Evolutionary conservation across 2,329 filamentous ascomycete genomes (phyloP).

Genomic region (Boeremia exigua): DNA sequence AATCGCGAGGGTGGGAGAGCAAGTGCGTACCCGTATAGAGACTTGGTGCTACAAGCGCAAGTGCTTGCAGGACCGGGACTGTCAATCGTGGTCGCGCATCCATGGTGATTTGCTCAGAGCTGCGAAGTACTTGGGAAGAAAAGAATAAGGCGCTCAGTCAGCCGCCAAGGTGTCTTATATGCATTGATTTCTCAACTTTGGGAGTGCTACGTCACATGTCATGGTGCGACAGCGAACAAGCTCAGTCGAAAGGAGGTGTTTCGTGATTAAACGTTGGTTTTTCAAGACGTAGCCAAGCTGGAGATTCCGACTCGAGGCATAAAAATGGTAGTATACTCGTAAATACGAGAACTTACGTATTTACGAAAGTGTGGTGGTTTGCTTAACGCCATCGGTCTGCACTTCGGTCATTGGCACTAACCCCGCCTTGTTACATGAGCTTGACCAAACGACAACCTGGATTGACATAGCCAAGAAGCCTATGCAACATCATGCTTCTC

Average conservation of each 20-base stretch:
- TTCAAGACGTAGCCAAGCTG: background rate
- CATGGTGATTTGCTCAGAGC: background rate
- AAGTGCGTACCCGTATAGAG: constrained; percentile 30
- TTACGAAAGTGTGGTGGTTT: background rate
- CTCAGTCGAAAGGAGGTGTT: background rate
- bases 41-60: constrained; percentile 32
- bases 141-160: no score
- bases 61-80: constrained; percentile 18
- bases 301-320: background rate
- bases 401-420: background rate
- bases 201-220: constrained; percentile 6
- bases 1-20: background rate
- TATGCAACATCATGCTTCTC: background rate
- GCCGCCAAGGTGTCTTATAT: background rate
- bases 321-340: background rate
- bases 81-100: background rate
- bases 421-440: background rate
- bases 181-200: background rate
- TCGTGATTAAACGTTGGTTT: background rate
- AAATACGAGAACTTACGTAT: background rate
- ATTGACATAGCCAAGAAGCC: background rate
- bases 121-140: background rate
- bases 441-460: background rate
- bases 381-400: background rate
- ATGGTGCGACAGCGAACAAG: constrained; percentile 6